Evolutionary conservation across 805 yeast genomes (phyloP), one percentile per base, ranked within the genome.

Genomic region (Myxozyma lipomycoides): DNA sequence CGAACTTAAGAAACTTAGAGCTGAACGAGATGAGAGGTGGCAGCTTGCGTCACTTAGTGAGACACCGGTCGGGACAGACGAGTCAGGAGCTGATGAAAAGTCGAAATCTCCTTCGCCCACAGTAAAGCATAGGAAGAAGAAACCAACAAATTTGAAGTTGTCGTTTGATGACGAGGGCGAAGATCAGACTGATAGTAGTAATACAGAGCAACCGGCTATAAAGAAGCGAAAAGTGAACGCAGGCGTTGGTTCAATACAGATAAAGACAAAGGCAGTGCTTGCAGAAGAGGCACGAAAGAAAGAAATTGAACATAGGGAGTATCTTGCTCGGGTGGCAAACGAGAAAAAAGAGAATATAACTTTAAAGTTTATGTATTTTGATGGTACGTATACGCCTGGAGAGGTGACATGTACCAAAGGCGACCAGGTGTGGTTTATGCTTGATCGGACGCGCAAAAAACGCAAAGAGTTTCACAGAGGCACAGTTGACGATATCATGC

Each of bases 401-500:
- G 24, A 40, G 10, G 59, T 65, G 15, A 47, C 56, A 3, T 50
- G 62, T 18, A 57, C 54, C 32, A 51, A 58, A 34, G 66, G 66
- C 3, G 67, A 64, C 35, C 64, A 61, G 19, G 49, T 65, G 4
- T 58, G 67, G 60, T 41, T 47, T 26, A 47, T 65, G 42, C 52
- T 65, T 7, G 67, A 62, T 6, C 52, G 59, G 15, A 59, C 64
- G 15, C 47, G 63, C 42, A 53, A 62, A 22, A 55, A 42, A 21
- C 46, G 51, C 12, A 52, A 48, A 43, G 62, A 63, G 47, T 52
- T 63, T 34, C 64, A 61, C 28, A 45, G 68, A 9, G 62, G 61
- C 17, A 61, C 63, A 4, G 61, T 61, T 12, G 64, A 65, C 49
- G 68, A 64, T 39, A 58, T 64, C 9, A 51, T 64, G 55, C 53